Conservation (phyloP, 2,329 filamentous ascomycete species). For the Colletotrichum coccodes region DNA sequence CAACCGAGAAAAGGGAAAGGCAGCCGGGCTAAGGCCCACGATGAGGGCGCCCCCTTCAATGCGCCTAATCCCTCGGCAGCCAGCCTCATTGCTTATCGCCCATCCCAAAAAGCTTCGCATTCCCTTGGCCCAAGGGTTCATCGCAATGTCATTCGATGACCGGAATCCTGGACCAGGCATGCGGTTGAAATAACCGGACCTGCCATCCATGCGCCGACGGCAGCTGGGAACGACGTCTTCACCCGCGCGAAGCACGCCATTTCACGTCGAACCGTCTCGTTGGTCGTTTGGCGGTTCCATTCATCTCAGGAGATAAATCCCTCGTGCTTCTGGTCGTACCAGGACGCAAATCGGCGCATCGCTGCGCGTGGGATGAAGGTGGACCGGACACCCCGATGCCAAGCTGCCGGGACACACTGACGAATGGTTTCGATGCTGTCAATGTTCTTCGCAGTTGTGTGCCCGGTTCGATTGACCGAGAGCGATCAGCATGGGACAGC, state of each 20-base stretch:
- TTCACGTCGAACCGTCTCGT: not conserved
- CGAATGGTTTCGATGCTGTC: not conserved
- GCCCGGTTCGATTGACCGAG: not conserved
- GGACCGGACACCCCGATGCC: conserved; percentile 3
- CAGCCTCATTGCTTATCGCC: conserved; percentile 25
- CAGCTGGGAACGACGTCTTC: conserved; percentile 20
- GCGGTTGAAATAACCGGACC: conserved; percentile 12
- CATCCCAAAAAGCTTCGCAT: conserved; percentile 26
- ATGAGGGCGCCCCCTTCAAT: not conserved
- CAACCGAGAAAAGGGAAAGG: not conserved
- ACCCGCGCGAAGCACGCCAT: conserved; percentile 26
- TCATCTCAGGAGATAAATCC: not conserved
- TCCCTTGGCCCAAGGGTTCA: conserved; percentile 4
- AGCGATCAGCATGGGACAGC: not conserved
- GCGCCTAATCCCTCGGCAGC: not conserved
- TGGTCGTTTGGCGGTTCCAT: not conserved
- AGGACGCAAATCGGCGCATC: not conserved
- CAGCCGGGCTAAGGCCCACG: not conserved
- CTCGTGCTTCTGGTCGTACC: not conserved
- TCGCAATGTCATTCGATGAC: not conserved
- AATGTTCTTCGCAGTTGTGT: too few species aligned
- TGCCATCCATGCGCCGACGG: conserved; percentile 12
- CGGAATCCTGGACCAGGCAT: not conserved
- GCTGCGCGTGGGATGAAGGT: not conserved
- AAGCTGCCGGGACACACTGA: not conserved